Percentiles rank a stretch among this genome's conserved stretches.
phyloP scores from a whole-genome alignment of 108 stramenopile species.

The Cyclotella sp. region DNA sequence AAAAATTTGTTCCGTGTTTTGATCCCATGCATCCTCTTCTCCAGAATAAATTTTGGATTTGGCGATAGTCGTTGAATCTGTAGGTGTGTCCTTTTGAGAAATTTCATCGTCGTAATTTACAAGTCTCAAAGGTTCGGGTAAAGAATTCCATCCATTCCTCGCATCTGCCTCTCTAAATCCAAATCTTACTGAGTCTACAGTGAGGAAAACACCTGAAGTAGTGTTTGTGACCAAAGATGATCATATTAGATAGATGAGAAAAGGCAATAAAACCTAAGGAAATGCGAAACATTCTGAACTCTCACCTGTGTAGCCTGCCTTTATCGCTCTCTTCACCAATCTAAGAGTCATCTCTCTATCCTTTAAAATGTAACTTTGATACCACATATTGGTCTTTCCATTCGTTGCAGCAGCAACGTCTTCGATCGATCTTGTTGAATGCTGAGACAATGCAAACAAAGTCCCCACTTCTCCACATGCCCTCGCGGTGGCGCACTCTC shows the following conservation, averaged over 20 bases:
- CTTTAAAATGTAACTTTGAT: constrained; percentile 82
- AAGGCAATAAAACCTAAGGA: background rate
- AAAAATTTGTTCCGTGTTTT: constrained; percentile 84
- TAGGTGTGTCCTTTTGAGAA: background rate
- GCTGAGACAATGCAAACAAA: constrained; percentile 75
- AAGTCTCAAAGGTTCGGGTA: constrained; percentile 76
- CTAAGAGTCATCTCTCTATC: constrained; percentile 63
- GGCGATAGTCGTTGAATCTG: constrained; percentile 19
- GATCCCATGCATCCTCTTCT: constrained; percentile 81
- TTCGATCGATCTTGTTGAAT: constrained; percentile 82
- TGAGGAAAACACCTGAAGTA: constrained; percentile 67
- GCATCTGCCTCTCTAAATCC: constrained; percentile 88
- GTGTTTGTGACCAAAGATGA: background rate
- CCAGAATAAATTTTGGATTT: constrained; percentile 68
- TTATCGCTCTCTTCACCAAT: constrained; percentile 67
- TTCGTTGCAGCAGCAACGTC: constrained; percentile 61
- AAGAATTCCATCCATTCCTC: constrained; percentile 75
- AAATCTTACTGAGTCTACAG: constrained; percentile 87
- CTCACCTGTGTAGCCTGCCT: constrained; percentile 67
- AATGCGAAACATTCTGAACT: background rate
- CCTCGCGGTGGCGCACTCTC: constrained; percentile 80
- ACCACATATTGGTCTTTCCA: constrained; percentile 58
- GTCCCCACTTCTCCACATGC: constrained; percentile 57
- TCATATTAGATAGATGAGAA: background rate
- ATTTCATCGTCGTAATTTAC: constrained; percentile 74